phyloP scores from a whole-genome alignment of 2,329 filamentous ascomycete genomes.

The Curvularia sp. region DNA sequence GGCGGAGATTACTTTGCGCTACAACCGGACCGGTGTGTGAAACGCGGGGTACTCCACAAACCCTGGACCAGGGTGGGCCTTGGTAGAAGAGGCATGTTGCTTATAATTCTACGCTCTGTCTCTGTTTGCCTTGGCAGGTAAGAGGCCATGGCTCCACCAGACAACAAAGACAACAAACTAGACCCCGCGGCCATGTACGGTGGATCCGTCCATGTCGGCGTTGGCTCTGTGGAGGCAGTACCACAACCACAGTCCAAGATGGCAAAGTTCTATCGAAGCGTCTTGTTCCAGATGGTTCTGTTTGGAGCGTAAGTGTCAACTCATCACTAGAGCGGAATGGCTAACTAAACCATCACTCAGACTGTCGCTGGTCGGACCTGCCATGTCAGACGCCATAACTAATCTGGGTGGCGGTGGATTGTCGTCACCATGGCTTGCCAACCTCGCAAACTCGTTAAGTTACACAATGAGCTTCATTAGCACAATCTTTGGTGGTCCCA shows the following conservation, averaged over 20 bases:
- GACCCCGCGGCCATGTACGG: slow-evolving; percentile 4
- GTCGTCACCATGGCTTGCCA: slow-evolving; percentile 22
- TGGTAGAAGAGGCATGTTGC: background rate
- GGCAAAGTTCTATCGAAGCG: slow-evolving; percentile 14
- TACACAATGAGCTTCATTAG: slow-evolving; percentile 19
- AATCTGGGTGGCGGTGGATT: slow-evolving; percentile 19
- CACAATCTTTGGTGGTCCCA: slow-evolving; percentile 18
- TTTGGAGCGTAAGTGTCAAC: slow-evolving; percentile 15
- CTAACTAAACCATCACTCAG: background rate
- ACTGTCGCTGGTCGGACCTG: slow-evolving; percentile 19
- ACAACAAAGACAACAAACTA: slow-evolving; percentile 8
- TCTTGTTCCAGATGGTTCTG: slow-evolving; percentile 21
- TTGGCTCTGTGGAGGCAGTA: slow-evolving; percentile 11
- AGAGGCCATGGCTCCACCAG: slow-evolving; percentile 8
- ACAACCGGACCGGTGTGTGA: slow-evolving; percentile 12
- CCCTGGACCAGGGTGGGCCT: background rate
- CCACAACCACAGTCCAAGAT: slow-evolving; percentile 5
- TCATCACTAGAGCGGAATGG: too few relatives aligned
- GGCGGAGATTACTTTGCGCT: slow-evolving; percentile 1
- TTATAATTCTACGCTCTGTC: background rate
- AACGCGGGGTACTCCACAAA: slow-evolving; percentile 4
- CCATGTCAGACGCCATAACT: slow-evolving; percentile 20
- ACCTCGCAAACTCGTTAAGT: slow-evolving; percentile 17
- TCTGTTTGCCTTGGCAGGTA: background rate
- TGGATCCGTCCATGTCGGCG: background rate